phyloP scores from a whole-genome alignment of 768 basidiomycete species.

The Porpolomopsis calyptriformis region DNA sequence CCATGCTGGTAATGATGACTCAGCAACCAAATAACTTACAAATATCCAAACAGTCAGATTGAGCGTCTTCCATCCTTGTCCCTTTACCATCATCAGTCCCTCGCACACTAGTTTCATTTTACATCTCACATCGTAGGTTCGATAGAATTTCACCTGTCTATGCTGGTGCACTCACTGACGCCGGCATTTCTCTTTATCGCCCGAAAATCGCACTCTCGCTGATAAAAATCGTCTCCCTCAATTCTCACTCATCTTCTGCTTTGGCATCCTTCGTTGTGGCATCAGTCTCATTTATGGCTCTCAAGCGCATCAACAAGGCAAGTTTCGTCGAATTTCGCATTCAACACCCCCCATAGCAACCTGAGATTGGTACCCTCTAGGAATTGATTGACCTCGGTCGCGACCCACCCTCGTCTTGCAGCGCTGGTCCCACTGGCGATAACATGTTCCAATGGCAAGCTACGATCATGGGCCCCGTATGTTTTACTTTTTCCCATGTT shows the following conservation, averaged over 20 bases:
- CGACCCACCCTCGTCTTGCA: slow-evolving; percentile 99
- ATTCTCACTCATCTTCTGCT: slow-evolving; percentile 26
- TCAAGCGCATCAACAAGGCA: slow-evolving; percentile 99
- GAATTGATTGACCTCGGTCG: slow-evolving; percentile 99
- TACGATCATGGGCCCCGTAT: slow-evolving; percentile 97
- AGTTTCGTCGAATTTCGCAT: slow-evolving; percentile 8
- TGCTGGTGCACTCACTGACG: slow-evolving; percentile 12
- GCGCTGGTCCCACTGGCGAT: slow-evolving; percentile 94
- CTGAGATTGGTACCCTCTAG: slow-evolving; percentile 29
- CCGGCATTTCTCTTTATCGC: slow-evolving; percentile 19
- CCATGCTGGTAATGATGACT: background rate
- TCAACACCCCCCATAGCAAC: background rate
- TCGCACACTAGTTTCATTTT: slow-evolving; percentile 15
- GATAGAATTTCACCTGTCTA: slow-evolving; percentile 3
- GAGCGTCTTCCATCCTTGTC: slow-evolving; percentile 28
- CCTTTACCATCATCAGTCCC: slow-evolving; percentile 39
- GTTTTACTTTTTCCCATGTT: slow-evolving; percentile 22
- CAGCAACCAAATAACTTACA: slow-evolving; percentile 29
- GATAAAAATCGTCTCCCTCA: slow-evolving; percentile 28
- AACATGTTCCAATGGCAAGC: slow-evolving; percentile 99
- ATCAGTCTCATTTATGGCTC: slow-evolving; percentile 52
- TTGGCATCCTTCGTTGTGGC: slow-evolving; percentile 7
- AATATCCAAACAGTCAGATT: slow-evolving; percentile 27
- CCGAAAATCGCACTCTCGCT: slow-evolving; percentile 23
- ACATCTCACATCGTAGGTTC: slow-evolving; percentile 25